Percentiles rank a stretch among this genome's conserved stretches.
Evolutionary conservation across 164 flowering plant species (phyloP).

Genomic region (Macadamia integrifolia): DNA sequence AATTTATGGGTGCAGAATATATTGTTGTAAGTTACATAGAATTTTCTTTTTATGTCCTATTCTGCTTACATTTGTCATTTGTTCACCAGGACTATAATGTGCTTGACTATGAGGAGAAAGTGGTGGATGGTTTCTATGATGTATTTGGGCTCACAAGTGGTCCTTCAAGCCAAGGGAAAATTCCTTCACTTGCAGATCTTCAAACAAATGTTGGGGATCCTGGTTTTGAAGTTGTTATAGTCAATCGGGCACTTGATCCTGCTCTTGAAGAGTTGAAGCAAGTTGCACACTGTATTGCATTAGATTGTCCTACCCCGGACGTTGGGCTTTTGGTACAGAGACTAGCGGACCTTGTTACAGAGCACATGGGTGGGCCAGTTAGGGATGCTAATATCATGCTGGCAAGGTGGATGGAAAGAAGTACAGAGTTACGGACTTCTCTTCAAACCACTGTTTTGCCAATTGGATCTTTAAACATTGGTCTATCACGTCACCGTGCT

Average conservation of each 20-base stretch:
- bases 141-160: constrained; percentile 57
- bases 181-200: constrained; percentile 83
- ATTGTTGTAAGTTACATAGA: not conserved
- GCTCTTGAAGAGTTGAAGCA: constrained; percentile 78
- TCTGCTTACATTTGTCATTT: constrained; percentile 15
- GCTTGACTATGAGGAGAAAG: constrained; percentile 88
- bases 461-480: constrained; percentile 81
- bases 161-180: constrained; percentile 56
- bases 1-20: not conserved
- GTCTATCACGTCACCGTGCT: constrained; percentile 91
- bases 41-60: not conserved
- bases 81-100: constrained; percentile 68
- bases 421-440: constrained; percentile 66
- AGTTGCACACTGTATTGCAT: constrained; percentile 76
- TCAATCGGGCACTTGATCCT: constrained; percentile 74
- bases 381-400: constrained; percentile 73
- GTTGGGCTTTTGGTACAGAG: constrained; percentile 59
- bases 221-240: constrained; percentile 74
- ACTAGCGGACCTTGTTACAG: constrained; percentile 88
- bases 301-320: constrained; percentile 56
- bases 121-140: constrained; percentile 94
- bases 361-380: constrained; percentile 96
- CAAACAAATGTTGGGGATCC: constrained; percentile 55
- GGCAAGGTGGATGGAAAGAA: constrained; percentile 83
- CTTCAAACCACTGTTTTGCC: constrained; percentile 80